A percentile compares a stretch with the other conserved stretches of the same genome.
These are phyloP conservation scores for Leucosporidium yakuticum DNA, from an alignment of 768 basidiomycete species.

Conservation along the genomic window DNA sequence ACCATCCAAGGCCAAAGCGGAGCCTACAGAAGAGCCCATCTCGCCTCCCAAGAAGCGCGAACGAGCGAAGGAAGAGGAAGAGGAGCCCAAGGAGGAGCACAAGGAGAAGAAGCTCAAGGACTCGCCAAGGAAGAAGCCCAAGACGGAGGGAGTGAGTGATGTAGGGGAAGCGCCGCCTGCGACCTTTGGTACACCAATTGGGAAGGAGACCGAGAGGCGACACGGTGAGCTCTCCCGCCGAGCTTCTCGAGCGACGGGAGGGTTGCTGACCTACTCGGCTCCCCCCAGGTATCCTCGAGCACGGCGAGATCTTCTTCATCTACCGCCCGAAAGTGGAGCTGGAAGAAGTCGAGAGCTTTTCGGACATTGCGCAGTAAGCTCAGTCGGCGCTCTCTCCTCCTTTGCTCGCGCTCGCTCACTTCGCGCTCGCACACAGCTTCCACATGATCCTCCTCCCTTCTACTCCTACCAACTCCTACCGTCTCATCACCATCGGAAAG, in stretches of 20 bases:
- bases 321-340: slow-evolving; percentile 54
- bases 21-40: background rate
- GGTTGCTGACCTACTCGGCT: slow-evolving; percentile 1
- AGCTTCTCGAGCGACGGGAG: background rate
- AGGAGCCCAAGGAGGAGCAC: background rate
- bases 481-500: slow-evolving; percentile 55
- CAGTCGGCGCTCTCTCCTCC: background rate
- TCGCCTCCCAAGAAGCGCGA: slow-evolving; percentile 12
- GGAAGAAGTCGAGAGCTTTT: slow-evolving; percentile 53
- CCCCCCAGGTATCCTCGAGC: slow-evolving; percentile 25
- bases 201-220: too few species aligned
- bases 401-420: background rate
- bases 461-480: slow-evolving; percentile 51
- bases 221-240: background rate
- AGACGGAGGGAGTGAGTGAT: too few species aligned
- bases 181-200: too few species aligned
- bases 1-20: background rate
- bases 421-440: slow-evolving; percentile 34
- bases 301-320: slow-evolving; percentile 54
- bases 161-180: too few species aligned
- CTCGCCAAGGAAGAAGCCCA: background rate
- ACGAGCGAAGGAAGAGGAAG: background rate
- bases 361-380: slow-evolving; percentile 52
- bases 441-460: slow-evolving; percentile 57
- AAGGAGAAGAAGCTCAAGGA: slow-evolving; percentile 10